Base-by-base conservation (phyloP, 495 filamentous ascomycete species). In the Penicillium antarcticum region DNA sequence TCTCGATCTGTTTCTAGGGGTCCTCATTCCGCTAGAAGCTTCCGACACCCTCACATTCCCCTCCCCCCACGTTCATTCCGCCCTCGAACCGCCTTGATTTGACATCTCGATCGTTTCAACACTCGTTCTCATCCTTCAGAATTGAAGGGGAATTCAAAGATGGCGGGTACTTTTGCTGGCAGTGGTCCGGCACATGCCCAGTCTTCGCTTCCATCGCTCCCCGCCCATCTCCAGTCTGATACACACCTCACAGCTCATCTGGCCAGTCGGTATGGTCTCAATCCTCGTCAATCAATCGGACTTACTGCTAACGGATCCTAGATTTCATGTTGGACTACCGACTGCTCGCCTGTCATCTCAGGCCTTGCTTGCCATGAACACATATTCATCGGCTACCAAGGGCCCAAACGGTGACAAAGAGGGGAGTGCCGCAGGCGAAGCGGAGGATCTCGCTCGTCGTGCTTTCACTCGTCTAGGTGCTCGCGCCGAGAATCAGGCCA, bases 181-280 rank as follows among this genome's bases (percentile, higher is more conserved):
- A 68, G 58, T 45, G 55, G 66, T 32, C 77, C 78, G 9, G 82
- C 88, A 54, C 88, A 96, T 67, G 86, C 87, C n/a, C 91, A 96
- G 66, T 80, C 90, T 32, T 96, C 92, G 29, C 77, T 98, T 36
- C 89, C 91, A 26, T 84, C 90, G 23, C 74, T 98, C 46, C 94
- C 94, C 29, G 78, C 86, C 31, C 94, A 98, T 78, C 79, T 92
- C 26, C 94, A 97, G 73, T 96, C 92, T 47, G 94, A 97, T 71
- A 97, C 92, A 36, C 89, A 96, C 66, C 74, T 97, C 55, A 98
- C 94, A 3, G 89, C 92, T 26, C 94, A 98, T 71, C 80, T 98
- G 21, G 94, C 94, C 45, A 96, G 91, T 69, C 88, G 94, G 77
- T 80, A 72, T 40, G 53, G 47, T 10, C 21, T 13, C 33, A 17